Evolutionary conservation across 306 rosid genomes (phyloP).

Genomic region (Glycine latifolia): DNA sequence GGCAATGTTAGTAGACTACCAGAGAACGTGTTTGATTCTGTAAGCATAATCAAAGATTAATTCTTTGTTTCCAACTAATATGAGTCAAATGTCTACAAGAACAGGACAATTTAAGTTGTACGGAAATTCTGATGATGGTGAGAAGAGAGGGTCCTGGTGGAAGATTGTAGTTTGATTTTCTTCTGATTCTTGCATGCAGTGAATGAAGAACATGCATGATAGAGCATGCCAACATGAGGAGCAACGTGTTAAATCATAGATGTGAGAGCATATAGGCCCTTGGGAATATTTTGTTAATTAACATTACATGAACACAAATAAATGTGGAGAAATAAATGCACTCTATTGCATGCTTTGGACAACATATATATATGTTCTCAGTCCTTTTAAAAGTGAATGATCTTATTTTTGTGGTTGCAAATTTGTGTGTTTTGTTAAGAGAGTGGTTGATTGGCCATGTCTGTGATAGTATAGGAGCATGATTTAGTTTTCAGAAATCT

Average conservation of each 20-base stretch:
- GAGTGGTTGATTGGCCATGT: too few species aligned
- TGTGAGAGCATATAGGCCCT: too few species aligned
- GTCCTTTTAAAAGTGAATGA: too few species aligned
- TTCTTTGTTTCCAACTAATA: conserved; percentile 36
- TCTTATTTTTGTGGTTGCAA: neutral
- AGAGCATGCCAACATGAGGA: neutral
- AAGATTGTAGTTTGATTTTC: neutral
- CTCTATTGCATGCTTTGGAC: too few species aligned
- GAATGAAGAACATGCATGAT: neutral
- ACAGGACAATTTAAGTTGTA: conserved; percentile 2
- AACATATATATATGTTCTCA: too few species aligned
- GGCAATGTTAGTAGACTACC: conserved; percentile 21
- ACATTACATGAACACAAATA: neutral
- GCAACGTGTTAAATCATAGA: neutral
- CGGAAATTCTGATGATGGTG: neutral
- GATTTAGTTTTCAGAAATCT: too few species aligned
- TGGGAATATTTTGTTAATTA: neutral
- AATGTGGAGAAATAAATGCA: neutral
- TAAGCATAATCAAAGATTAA: conserved; percentile 37
- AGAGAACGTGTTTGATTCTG: conserved; percentile 52
- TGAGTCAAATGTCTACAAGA: conserved; percentile 46
- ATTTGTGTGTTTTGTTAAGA: too few species aligned
- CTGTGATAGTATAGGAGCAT: neutral
- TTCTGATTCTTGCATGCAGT: neutral
- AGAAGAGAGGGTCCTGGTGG: conserved; percentile 39